Conservation (phyloP, 2,329 filamentous ascomycete genomes). For the Phaeophleospora eucalypticola region DNA sequence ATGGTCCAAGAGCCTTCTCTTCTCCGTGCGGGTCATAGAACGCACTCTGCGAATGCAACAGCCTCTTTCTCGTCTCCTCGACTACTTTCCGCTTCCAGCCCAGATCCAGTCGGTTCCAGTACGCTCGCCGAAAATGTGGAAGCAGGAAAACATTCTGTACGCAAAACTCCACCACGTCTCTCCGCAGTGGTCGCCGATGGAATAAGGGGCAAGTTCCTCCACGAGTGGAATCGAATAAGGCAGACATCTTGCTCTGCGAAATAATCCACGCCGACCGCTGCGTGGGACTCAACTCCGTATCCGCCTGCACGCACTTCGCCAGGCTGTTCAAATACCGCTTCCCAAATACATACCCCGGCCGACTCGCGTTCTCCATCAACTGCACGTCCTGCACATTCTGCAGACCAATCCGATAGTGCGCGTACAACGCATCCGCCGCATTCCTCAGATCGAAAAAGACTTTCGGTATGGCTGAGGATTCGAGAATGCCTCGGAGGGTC, state of each 20-base stretch:
- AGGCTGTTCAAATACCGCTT: conserved; percentile 35
- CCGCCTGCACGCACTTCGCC: conserved; percentile 36
- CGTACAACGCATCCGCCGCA: conserved; percentile 54
- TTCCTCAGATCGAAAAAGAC: conserved; percentile 57
- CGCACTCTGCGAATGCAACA: background rate
- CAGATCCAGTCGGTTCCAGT: conserved; percentile 19
- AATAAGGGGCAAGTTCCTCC: conserved; percentile 49
- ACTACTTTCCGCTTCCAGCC: background rate
- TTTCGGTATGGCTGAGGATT: conserved; percentile 44
- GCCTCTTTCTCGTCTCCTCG: background rate
- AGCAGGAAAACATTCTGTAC: conserved; percentile 44
- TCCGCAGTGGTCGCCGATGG: conserved; percentile 41
- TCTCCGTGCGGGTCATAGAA: background rate
- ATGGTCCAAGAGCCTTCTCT: background rate
- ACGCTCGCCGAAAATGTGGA: conserved; percentile 29
- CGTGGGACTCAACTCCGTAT: conserved; percentile 14
- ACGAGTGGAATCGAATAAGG: conserved; percentile 39
- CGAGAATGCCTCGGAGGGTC: conserved; percentile 42
- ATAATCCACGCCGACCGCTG: conserved; percentile 26
- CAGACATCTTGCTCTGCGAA: conserved; percentile 36
- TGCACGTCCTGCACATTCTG: conserved; percentile 51
- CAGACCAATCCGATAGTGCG: conserved; percentile 43
- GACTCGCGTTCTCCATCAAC: conserved; percentile 50
- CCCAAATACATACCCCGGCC: conserved; percentile 10
- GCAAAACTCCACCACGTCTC: conserved; percentile 44